Base-by-base conservation (phyloP, 345 rosid genomes). In the Erucastrum elatum region DNA sequence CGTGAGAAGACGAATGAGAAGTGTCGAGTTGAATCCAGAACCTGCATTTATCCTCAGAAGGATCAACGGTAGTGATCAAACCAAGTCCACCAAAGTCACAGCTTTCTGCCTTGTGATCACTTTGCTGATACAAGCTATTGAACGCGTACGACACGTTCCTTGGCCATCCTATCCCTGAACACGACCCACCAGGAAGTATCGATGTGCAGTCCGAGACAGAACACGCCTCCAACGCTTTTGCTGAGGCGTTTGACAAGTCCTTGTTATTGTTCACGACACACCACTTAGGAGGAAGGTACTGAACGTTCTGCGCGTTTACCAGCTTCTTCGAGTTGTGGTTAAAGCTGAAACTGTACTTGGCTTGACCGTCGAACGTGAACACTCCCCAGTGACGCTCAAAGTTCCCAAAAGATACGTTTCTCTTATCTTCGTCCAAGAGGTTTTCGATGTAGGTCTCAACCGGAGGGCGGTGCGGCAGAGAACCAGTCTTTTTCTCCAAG, bases 341-440 rank as follows among this genome's bases (percentile, higher is more conserved):
- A 65, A 94, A 80, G 70, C 82, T 83, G 72, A 89, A 72, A 53
- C 56, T 80, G 84, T 87, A 94, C 77, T 92, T 94, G 77, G 92
- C 96, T 85, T 92, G 98, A 64, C 98, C 98, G 70, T 94, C 98
- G 41, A 94, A 94, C 41, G 96, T 90, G 84, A 90, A 94, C 29
- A 92, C 65, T 11, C 98, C 98, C 97, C 96, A 94, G 11, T 94
- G 97, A 66, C 97, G 86, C 86, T 91, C 97, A 34, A 90, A 90
- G 78, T 86, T 89, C 60, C 97, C 98, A 0, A 84, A 72, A 62
- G 84, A 82, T 41, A 77, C 59, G 80, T 81, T 84, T 55, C 89
- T 83, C 68, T 87, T 84, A 83, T 92, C 93, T 85, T 94, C 98
- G 51, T 92, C 97, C 44, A 94, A 80, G 68, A 94, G 89, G 84